Percentiles rank a stretch among this genome's conserved stretches.
Conservation (phyloP, 805 yeast genomes). For the Candida ficus region DNA sequence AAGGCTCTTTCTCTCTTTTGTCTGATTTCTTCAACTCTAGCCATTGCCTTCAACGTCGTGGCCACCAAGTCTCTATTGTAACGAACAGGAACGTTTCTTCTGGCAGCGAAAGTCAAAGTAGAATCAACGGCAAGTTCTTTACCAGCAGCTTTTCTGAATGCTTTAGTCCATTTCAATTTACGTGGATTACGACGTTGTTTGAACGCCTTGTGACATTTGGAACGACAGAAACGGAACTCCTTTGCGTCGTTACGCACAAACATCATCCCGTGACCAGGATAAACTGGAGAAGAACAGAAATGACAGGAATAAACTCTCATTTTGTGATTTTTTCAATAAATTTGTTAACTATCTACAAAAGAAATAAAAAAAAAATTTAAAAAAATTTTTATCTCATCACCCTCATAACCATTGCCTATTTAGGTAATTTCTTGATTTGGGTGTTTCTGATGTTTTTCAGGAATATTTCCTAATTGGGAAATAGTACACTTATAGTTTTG, state of each 20-base stretch:
- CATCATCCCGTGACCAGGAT: slow-evolving; percentile 93
- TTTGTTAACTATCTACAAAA: background rate
- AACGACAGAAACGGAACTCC: slow-evolving; percentile 95
- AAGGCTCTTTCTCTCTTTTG: slow-evolving; percentile 95
- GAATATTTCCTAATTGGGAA: no score
- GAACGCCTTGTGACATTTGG: slow-evolving; percentile 96
- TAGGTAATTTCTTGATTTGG: background rate
- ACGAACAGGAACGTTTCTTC: slow-evolving; percentile 97
- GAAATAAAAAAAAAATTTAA: background rate
- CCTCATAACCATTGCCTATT: background rate
- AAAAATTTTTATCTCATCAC: background rate
- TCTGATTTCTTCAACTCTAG: slow-evolving; percentile 93
- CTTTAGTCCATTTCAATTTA: slow-evolving; percentile 97
- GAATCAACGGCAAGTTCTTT: slow-evolving; percentile 97
- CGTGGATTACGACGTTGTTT: slow-evolving; percentile 98
- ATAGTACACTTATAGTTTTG: no score
- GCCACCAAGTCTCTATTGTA: slow-evolving; percentile 95
- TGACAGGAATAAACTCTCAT: slow-evolving; percentile 93
- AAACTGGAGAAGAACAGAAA: slow-evolving; percentile 95
- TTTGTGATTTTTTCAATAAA: background rate
- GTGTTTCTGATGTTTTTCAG: no score
- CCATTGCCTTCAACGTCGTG: slow-evolving; percentile 92
- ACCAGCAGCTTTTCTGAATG: slow-evolving; percentile 98
- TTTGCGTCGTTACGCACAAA: slow-evolving; percentile 98
- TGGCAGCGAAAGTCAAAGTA: slow-evolving; percentile 91